phyloP scores from a whole-genome alignment of 228 moss, liverwort and hornwort species.

The Sphagnum magellanicum region DNA sequence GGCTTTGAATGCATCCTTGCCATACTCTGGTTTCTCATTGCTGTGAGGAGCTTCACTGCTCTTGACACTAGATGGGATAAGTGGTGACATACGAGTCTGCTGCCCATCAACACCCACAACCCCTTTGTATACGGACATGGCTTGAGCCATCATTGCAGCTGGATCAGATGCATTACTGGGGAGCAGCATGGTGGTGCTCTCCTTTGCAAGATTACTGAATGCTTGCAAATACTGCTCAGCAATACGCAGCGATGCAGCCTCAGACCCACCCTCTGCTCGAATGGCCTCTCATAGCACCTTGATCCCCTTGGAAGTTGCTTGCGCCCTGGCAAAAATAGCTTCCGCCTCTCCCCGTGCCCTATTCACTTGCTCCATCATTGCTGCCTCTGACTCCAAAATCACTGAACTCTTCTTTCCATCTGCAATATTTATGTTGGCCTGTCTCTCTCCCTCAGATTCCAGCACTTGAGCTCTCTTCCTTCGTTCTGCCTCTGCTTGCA shows the following conservation, averaged over 20 bases:
- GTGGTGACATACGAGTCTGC: conserved; percentile 45
- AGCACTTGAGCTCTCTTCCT: conserved; percentile 97
- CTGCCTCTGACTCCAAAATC: conserved; percentile 96
- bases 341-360: conserved; percentile 97
- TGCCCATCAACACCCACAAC: conserved; percentile 78
- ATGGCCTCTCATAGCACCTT: conserved; percentile 71
- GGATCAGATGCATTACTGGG: conserved; percentile 82
- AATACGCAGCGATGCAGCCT: conserved; percentile 88
- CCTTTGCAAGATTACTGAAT: conserved; percentile 87
- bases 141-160: conserved; percentile 97
- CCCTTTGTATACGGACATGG: conserved; percentile 94
- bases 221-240: conserved; percentile 93
- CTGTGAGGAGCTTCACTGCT: too few relatives aligned
- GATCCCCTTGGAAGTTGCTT: conserved; percentile 93
- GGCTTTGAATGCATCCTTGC: too few relatives aligned
- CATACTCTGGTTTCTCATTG: too few relatives aligned
- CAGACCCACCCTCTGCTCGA: conserved; percentile 78
- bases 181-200: conserved; percentile 93
- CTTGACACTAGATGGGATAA: too few relatives aligned
- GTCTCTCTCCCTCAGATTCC: conserved; percentile 97
- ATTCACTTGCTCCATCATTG: conserved; percentile 97
- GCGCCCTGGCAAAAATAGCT: conserved; percentile 91
- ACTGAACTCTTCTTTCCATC: conserved; percentile 99
- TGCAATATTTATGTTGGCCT: conserved; percentile 94
- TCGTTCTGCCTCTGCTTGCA: conserved; percentile 98